Evolutionary conservation across 768 basidiomycete species (phyloP).

Genomic region (Termitomyces sp.): DNA sequence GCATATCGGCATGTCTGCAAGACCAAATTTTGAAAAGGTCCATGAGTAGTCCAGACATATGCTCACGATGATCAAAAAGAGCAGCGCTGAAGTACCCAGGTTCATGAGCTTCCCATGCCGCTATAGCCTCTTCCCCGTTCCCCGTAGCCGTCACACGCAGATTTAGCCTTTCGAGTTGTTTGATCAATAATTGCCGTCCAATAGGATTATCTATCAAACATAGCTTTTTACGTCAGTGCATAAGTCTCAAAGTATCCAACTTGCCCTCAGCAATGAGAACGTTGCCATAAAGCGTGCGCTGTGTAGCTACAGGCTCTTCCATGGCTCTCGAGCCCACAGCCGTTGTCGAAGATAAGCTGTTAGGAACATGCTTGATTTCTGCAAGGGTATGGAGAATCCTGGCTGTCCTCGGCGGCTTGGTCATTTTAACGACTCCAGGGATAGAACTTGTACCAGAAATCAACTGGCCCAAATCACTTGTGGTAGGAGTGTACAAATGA

Average conservation of each 20-base stretch:
- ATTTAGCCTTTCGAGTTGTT: constrained; percentile 58
- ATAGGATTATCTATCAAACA: constrained; percentile 55
- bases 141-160: constrained; percentile 56
- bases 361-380: constrained; percentile 47
- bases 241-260: background rate
- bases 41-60: background rate
- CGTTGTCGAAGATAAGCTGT: constrained; percentile 31
- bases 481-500: constrained; percentile 69
- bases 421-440: constrained; percentile 59
- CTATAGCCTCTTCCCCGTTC: constrained; percentile 64
- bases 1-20: constrained; percentile 71
- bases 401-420: constrained; percentile 61
- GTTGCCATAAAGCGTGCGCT: constrained; percentile 56
- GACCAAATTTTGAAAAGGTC: background rate
- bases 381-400: constrained; percentile 60
- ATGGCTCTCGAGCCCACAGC: constrained; percentile 33
- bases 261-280: constrained; percentile 70
- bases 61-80: constrained; percentile 69
- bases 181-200: constrained; percentile 60
- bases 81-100: constrained; percentile 68
- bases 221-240: background rate
- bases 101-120: constrained; percentile 63
- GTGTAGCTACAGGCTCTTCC: constrained; percentile 40
- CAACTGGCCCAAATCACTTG: constrained; percentile 46
- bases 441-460: constrained; percentile 44